Percentiles rank a stretch among this genome's conserved stretches.
Conservation (phyloP, 1,284 basidiomycete species). For the Cutaneotrichosporon cavernicola region DNA sequence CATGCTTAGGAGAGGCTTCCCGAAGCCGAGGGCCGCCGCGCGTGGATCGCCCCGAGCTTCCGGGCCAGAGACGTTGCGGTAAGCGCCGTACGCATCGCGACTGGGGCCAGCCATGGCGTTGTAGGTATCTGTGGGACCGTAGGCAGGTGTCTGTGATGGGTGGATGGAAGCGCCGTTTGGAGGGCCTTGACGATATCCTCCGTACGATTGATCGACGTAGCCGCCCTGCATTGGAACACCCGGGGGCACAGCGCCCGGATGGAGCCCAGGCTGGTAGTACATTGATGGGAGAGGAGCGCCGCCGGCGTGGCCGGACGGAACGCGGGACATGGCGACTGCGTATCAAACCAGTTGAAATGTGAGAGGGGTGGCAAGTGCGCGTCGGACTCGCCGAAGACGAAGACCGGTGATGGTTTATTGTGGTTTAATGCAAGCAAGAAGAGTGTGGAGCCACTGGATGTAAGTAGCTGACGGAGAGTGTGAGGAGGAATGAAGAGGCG, state of each 20-base stretch:
- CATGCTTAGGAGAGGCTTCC: conserved; percentile 2
- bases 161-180: conserved; percentile 1
- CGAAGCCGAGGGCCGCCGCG: neutral
- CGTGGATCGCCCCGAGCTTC: conserved; percentile 6
- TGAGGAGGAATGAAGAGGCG: neutral
- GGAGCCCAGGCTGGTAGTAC: conserved; percentile 18
- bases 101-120: conserved; percentile 24
- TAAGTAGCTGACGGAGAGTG: neutral
- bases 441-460: neutral
- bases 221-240: conserved; percentile 14
- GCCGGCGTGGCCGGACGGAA: conserved; percentile 21
- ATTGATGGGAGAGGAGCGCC: conserved; percentile 19
- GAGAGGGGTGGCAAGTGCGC: neutral
- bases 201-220: conserved; percentile 22
- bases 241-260: conserved; percentile 13
- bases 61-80: neutral
- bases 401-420: neutral
- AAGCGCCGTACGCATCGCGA: conserved; percentile 19
- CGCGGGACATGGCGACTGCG: conserved; percentile 19
- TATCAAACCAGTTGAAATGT: neutral
- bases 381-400: neutral
- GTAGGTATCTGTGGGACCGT: conserved; percentile 11
- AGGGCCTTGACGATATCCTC: conserved; percentile 8
- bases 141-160: neutral
- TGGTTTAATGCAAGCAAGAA: neutral